Conservation (phyloP, 352 stramenopile species). For the Phytophthora megakarya region DNA sequence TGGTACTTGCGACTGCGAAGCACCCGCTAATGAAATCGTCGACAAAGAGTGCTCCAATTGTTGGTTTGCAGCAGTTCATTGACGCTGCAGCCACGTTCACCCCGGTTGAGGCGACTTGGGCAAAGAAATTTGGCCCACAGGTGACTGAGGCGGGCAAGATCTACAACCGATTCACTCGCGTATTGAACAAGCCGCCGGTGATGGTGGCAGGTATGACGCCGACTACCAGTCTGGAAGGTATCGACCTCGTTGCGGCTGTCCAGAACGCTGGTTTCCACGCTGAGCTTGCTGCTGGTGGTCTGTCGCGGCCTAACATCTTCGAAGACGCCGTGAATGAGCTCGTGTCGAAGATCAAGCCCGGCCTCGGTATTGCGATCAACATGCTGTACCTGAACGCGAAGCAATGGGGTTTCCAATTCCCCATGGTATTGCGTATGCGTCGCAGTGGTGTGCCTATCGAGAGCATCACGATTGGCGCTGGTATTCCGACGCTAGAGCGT, state of each 20-base stretch:
- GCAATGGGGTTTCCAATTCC: constrained; percentile 91
- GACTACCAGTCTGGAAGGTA: constrained; percentile 78
- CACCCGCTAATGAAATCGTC: constrained; percentile 36
- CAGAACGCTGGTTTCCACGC: constrained; percentile 82
- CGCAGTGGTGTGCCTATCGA: constrained; percentile 83
- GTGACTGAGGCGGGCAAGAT: constrained; percentile 55
- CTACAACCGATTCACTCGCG: constrained; percentile 72
- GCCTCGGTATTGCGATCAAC: constrained; percentile 81
- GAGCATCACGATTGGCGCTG: constrained; percentile 87
- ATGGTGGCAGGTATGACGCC: constrained; percentile 88
- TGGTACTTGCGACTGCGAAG: constrained; percentile 58
- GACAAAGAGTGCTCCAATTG: constrained; percentile 33
- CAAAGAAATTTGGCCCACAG: constrained; percentile 51
- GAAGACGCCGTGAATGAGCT: constrained; percentile 66
- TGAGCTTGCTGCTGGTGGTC: constrained; percentile 78
- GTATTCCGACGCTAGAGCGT: constrained; percentile 81
- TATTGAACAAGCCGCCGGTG: constrained; percentile 79
- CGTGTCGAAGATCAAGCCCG: constrained; percentile 73
- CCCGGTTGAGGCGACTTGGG: constrained; percentile 45
- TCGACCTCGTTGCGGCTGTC: constrained; percentile 83
- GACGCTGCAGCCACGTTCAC: constrained; percentile 17
- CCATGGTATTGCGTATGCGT: constrained; percentile 84
- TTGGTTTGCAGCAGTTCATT: constrained; percentile 53
- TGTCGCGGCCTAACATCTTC: constrained; percentile 77
- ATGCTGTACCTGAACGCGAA: constrained; percentile 92